Percentiles rank a stretch among this genome's conserved stretches.
Evolutionary conservation across 1,284 basidiomycete genomes (phyloP).

Genomic region (Cutaneotrichosporon mucoides): DNA sequence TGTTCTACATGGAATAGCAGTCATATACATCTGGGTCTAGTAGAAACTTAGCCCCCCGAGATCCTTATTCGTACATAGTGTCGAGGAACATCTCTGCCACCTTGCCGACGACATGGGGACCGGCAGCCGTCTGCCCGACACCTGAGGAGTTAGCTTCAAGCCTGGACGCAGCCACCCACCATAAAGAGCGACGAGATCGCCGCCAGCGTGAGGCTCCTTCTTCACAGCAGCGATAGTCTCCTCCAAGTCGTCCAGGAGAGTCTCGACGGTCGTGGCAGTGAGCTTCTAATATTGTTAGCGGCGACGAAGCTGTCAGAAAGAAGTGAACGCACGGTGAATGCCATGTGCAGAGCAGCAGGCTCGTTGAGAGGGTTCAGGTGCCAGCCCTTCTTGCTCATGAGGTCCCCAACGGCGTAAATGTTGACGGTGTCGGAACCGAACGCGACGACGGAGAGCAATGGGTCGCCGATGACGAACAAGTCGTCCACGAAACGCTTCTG

Average conservation of each 20-base stretch:
- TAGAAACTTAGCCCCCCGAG: no score
- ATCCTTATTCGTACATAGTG: constrained; percentile 62
- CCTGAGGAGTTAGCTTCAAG: constrained; percentile 54
- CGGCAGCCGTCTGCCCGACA: constrained; percentile 78
- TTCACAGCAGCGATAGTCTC: constrained; percentile 77
- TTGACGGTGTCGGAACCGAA: constrained; percentile 61
- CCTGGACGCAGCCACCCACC: constrained; percentile 56
- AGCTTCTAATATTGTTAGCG: constrained; percentile 37
- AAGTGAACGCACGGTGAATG: constrained; percentile 74
- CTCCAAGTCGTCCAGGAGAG: constrained; percentile 58
- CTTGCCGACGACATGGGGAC: constrained; percentile 78
- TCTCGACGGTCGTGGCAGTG: constrained; percentile 41
- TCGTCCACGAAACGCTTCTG: constrained; percentile 51
- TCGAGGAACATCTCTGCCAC: constrained; percentile 78
- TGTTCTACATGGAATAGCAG: not conserved
- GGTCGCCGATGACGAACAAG: constrained; percentile 80
- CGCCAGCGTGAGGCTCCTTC: constrained; percentile 55
- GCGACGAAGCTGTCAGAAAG: not conserved
- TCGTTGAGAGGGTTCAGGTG: constrained; percentile 79
- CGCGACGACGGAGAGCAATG: constrained; percentile 84
- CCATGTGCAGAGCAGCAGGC: constrained; percentile 85
- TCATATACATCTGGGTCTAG: not conserved
- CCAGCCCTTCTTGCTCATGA: constrained; percentile 80
- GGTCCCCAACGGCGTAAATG: constrained; percentile 83
- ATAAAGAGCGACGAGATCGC: constrained; percentile 81